These are phyloP conservation scores for Sugiyamaella boreocaroliniensis DNA, from an alignment of 805 yeast genomes.

Conservation along the genomic window DNA sequence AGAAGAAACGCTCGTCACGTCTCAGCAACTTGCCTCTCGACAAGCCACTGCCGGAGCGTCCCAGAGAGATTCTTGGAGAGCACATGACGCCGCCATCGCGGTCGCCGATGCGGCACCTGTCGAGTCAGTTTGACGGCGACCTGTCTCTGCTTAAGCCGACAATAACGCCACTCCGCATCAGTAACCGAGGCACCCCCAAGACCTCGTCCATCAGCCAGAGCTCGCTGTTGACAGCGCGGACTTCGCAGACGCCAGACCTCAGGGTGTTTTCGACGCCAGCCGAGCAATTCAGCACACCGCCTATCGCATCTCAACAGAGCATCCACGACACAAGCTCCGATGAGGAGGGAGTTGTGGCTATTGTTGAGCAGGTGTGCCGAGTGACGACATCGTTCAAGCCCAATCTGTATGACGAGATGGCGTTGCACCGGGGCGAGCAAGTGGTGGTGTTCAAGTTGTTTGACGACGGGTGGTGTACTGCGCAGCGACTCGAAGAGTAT, in stretches of 20 bases:
- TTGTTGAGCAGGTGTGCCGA: conserved; percentile 53
- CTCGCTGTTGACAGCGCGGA: conserved; percentile 4
- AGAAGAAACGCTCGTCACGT: background rate
- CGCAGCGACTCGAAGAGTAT: conserved; percentile 11
- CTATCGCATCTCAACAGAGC: background rate
- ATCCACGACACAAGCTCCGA: background rate
- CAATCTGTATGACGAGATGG: conserved; percentile 76
- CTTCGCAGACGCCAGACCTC: conserved; percentile 1
- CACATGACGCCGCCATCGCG: background rate
- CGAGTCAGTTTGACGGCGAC: background rate
- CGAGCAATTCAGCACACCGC: background rate
- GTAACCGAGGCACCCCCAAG: background rate
- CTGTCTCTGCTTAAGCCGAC: conserved; percentile 8
- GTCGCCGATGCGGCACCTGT: conserved; percentile 1
- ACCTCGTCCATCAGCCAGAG: conserved; percentile 1
- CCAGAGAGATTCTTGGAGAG: background rate
- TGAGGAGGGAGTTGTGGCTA: conserved; percentile 16
- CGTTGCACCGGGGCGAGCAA: conserved; percentile 59
- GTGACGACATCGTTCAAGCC: conserved; percentile 70
- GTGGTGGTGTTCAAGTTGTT: conserved; percentile 71
- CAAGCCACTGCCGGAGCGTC: conserved; percentile 11
- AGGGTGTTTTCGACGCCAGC: background rate
- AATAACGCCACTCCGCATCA: conserved; percentile 5
- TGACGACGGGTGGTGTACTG: conserved; percentile 96
- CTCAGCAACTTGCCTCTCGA: conserved; percentile 3